Conservation (phyloP, 257 asterid species). For the Orobanche coerulescens region DNA sequence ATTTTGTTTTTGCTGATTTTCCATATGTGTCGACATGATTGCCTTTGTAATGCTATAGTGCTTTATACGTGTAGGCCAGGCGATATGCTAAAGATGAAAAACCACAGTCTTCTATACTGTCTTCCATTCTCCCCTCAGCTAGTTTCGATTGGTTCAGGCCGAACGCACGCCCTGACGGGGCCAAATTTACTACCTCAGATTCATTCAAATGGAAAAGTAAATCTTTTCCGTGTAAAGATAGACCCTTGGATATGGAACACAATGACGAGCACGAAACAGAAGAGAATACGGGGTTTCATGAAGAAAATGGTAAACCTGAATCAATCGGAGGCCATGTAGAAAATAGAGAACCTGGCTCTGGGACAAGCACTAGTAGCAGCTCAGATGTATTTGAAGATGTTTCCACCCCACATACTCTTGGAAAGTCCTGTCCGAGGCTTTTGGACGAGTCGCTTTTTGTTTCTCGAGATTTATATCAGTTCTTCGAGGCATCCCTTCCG, state of each 20-base stretch:
- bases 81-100: slow-evolving; percentile 47
- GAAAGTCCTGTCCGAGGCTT: slow-evolving; percentile 48
- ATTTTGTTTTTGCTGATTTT: background rate
- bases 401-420: slow-evolving; percentile 36
- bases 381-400: slow-evolving; percentile 64
- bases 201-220: slow-evolving; percentile 69
- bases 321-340: slow-evolving; percentile 27
- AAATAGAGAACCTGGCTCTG: slow-evolving; percentile 44
- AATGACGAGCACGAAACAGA: slow-evolving; percentile 23
- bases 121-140: slow-evolving; percentile 55
- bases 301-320: slow-evolving; percentile 19
- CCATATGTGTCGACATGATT: background rate
- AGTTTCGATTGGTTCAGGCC: slow-evolving; percentile 48
- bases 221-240: slow-evolving; percentile 55
- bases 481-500: slow-evolving; percentile 83
- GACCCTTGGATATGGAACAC: slow-evolving; percentile 52
- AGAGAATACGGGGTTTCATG: no score
- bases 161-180: slow-evolving; percentile 26
- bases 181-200: slow-evolving; percentile 35
- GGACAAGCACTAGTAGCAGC: slow-evolving; percentile 47
- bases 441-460: slow-evolving; percentile 60
- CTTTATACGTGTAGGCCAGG: slow-evolving; percentile 53
- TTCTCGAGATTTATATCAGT: slow-evolving; percentile 56
- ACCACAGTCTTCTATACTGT: slow-evolving; percentile 44
- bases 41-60: slow-evolving; percentile 28